Conservation (phyloP, 139 green algal genomes). For the Pleodorina starrii region DNA sequence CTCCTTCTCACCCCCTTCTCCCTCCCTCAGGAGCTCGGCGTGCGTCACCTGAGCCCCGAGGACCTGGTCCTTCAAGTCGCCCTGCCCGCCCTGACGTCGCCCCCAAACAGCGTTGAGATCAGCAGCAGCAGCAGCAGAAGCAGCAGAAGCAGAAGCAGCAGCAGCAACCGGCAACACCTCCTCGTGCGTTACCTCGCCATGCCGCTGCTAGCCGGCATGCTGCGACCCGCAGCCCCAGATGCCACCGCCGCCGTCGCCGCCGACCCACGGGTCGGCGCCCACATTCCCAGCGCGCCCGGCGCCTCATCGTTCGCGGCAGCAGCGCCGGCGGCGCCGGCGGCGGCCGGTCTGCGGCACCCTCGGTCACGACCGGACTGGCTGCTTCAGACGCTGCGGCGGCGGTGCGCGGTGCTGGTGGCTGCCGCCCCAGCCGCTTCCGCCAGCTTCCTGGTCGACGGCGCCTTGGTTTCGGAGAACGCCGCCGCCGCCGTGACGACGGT, state of each 20-base stretch:
- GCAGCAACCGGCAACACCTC: too few relatives aligned
- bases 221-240: not conserved
- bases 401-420: conserved; percentile 1
- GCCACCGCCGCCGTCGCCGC: not conserved
- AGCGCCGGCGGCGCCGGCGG: not conserved
- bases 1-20: too few relatives aligned
- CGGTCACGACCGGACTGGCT: not conserved
- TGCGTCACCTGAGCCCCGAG: conserved; percentile 39
- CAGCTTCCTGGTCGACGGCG: not conserved
- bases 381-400: conserved; percentile 34
- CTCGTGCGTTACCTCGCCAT: conserved; percentile 43
- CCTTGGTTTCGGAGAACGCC: not conserved
- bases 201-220: conserved; percentile 43
- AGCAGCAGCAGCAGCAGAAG: not conserved
- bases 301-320: too few relatives aligned
- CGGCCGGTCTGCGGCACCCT: not conserved
- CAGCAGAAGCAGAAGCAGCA: too few relatives aligned
- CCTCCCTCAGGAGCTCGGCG: conserved; percentile 66
- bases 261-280: too few relatives aligned
- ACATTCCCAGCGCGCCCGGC: too few relatives aligned
- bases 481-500: too few relatives aligned
- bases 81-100: conserved; percentile 29
- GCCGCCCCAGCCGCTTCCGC: not conserved
- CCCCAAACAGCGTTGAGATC: too few relatives aligned
- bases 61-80: conserved; percentile 53